These are phyloP conservation scores for Nakazawaea ishiwadae DNA, from an alignment of 805 yeast species.

Conservation along the genomic window DNA sequence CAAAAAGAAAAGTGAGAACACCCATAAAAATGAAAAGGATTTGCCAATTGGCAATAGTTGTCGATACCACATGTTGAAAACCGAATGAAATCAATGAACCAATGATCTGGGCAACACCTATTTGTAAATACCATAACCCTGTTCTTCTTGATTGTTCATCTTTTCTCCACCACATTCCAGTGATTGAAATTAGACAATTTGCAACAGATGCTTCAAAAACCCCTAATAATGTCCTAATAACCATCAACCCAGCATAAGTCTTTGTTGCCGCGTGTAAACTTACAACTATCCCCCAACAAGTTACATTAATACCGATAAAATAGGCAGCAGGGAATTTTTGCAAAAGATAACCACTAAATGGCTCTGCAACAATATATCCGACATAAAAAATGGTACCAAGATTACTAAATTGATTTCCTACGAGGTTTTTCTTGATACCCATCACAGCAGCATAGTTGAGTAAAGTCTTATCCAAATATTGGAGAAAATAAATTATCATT, in stretches of 20 bases:
- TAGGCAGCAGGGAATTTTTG: constrained; percentile 47
- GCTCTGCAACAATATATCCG: constrained; percentile 50
- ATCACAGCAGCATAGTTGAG: constrained; percentile 56
- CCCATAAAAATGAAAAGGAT: constrained; percentile 57
- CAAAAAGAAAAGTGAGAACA: constrained; percentile 44
- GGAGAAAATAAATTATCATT: constrained; percentile 50
- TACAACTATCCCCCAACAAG: constrained; percentile 48
- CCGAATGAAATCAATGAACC: constrained; percentile 47
- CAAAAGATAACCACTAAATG: constrained; percentile 33
- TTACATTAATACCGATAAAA: constrained; percentile 31
- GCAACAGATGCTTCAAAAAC: constrained; percentile 46
- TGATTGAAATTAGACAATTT: constrained; percentile 48
- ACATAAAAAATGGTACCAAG: constrained; percentile 50
- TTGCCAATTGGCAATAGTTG: constrained; percentile 46
- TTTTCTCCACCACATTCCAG: constrained; percentile 47
- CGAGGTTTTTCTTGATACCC: constrained; percentile 47
- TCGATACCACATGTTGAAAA: constrained; percentile 43
- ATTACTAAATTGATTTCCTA: constrained; percentile 43
- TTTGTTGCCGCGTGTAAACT: constrained; percentile 43
- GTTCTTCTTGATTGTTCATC: constrained; percentile 18
- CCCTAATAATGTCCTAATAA: constrained; percentile 41
- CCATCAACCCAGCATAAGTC: constrained; percentile 24
- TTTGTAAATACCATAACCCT: constrained; percentile 30
- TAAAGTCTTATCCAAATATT: constrained; percentile 53
- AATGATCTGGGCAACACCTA: constrained; percentile 39